These are phyloP conservation scores for Stephania japonica DNA, from an alignment of 164 flowering plant genomes.

Conservation along the genomic window DNA sequence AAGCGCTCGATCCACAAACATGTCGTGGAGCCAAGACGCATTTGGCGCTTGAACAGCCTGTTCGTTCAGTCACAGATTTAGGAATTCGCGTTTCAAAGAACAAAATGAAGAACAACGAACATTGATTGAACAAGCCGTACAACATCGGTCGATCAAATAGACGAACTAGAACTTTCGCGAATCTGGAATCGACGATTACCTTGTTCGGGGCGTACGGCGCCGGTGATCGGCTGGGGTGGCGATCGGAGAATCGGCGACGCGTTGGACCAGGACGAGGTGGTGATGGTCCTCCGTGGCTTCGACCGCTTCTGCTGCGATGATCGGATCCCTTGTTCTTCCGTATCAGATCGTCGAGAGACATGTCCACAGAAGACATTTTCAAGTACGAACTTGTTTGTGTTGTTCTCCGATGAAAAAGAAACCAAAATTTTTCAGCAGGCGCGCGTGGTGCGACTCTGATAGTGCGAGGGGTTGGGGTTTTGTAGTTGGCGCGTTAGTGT, in stretches of 20 bases:
- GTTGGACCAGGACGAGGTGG: slow-evolving; percentile 55
- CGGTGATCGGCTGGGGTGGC: slow-evolving; percentile 37
- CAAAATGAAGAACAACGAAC: not conserved
- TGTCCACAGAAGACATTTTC: slow-evolving; percentile 59
- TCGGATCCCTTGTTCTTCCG: slow-evolving; percentile 54
- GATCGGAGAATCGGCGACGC: slow-evolving; percentile 49
- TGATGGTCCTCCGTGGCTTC: slow-evolving; percentile 13
- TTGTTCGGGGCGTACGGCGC: slow-evolving; percentile 51
- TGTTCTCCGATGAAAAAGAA: too few species aligned
- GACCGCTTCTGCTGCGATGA: slow-evolving; percentile 10
- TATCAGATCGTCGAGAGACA: slow-evolving; percentile 79
- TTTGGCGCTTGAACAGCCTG: slow-evolving; percentile 53
- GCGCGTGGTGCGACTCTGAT: not conserved
- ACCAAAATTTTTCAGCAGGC: too few species aligned
- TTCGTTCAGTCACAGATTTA: not conserved
- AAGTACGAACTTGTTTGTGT: not conserved
- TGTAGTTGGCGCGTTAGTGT: not conserved
- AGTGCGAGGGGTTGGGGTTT: not conserved
- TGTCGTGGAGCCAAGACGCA: slow-evolving; percentile 58
- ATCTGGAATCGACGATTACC: slow-evolving; percentile 21
- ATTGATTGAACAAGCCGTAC: too few species aligned
- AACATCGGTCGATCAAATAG: too few species aligned
- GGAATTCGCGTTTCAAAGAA: not conserved
- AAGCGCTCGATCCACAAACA: slow-evolving; percentile 47
- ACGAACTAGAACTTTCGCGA: too few species aligned